Evolutionary conservation across 1,139 yeast genomes (phyloP).

Genomic region (Pichia sp.): DNA sequence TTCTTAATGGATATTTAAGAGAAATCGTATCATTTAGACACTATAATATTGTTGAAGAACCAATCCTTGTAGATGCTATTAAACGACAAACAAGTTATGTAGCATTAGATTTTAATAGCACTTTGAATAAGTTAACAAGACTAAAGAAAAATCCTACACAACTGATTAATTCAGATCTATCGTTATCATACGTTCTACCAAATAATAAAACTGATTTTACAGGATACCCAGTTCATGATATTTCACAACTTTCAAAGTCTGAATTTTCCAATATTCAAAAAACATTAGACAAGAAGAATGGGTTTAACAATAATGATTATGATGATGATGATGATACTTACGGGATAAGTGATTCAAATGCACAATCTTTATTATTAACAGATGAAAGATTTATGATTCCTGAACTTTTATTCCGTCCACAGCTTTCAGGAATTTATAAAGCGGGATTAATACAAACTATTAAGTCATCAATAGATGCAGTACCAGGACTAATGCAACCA

Average conservation of each 20-base stretch:
- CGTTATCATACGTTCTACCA: conserved; percentile 73
- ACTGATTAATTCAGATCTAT: conserved; percentile 16
- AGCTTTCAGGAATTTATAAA: conserved; percentile 68
- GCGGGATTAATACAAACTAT: conserved; percentile 70
- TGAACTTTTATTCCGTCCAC: conserved; percentile 83
- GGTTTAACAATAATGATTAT: conserved; percentile 16
- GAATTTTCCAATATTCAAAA: conserved; percentile 7
- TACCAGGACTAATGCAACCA: conserved; percentile 74
- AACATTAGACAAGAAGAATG: conserved; percentile 3
- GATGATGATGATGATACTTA: conserved; percentile 30
- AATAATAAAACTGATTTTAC: conserved; percentile 74
- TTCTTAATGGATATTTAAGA: conserved; percentile 72
- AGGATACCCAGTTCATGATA: conserved; percentile 47
- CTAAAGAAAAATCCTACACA: conserved; percentile 17
- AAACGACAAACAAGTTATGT: conserved; percentile 78
- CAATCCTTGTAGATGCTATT: conserved; percentile 73
- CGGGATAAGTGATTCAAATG: conserved; percentile 28
- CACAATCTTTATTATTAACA: conserved; percentile 56
- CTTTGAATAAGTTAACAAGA: conserved; percentile 39
- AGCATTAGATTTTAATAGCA: conserved; percentile 56
- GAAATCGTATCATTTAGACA: conserved; percentile 87
- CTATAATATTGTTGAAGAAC: conserved; percentile 90
- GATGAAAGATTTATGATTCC: conserved; percentile 89
- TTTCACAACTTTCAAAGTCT: conserved; percentile 14
- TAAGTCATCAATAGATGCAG: conserved; percentile 58